Conservation (phyloP, 495 filamentous ascomycete species). For the Aspergillus carlsbadensis region DNA sequence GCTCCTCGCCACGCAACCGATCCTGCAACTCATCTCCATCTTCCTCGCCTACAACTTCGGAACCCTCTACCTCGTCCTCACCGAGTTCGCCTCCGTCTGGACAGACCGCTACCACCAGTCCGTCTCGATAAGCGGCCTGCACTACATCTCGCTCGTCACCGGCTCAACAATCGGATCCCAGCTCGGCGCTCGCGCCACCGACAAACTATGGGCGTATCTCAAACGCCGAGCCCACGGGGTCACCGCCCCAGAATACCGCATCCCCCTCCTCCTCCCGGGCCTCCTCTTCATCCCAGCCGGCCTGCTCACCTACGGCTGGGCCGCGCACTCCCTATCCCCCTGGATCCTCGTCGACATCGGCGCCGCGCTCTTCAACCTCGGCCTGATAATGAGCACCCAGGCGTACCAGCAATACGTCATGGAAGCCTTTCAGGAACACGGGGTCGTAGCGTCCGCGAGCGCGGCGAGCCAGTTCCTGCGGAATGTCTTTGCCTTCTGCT, state of each 20-base stretch:
- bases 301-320: too few relatives aligned
- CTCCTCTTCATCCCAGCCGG: too few relatives aligned
- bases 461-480: not conserved
- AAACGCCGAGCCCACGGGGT: not conserved
- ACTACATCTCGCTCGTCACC: slow-evolving; percentile 32
- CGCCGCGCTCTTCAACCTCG: not conserved
- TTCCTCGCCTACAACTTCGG: slow-evolving; percentile 61
- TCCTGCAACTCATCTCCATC: slow-evolving; percentile 42
- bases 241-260: too few relatives aligned
- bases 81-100: slow-evolving; percentile 57
- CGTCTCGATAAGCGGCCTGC: slow-evolving; percentile 34
- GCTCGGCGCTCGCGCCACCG: not conserved
- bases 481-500: not conserved
- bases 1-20: slow-evolving; percentile 43
- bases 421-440: not conserved
- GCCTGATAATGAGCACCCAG: not conserved
- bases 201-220: not conserved
- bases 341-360: slow-evolving; percentile 1
- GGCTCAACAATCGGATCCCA: not conserved
- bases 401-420: slow-evolving; percentile 5
- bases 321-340: too few relatives aligned
- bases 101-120: slow-evolving; percentile 44
- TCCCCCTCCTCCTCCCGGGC: too few relatives aligned
- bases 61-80: slow-evolving; percentile 57
- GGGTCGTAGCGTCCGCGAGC: slow-evolving; percentile 4